These are phyloP conservation scores for Pythium aristosporum DNA, from an alignment of 352 stramenopile genomes.

Conservation along the genomic window DNA sequence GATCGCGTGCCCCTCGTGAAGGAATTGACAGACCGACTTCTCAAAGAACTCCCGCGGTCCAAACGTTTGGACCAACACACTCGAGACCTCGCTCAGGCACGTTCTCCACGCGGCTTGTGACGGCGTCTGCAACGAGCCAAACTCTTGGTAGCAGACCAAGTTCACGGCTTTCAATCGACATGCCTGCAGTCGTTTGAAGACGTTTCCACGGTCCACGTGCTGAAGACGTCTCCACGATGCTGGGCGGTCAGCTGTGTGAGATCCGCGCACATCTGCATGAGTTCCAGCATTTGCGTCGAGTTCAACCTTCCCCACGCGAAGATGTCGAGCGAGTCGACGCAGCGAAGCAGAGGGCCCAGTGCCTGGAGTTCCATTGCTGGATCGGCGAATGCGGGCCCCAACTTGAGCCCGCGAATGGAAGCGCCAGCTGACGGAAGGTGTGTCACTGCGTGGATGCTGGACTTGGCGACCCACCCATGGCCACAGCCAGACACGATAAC, in stretches of 20 bases:
- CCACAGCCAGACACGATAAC: not conserved
- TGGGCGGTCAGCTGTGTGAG: not conserved
- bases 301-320: not conserved
- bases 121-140: not conserved
- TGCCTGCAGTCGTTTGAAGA: too few species aligned
- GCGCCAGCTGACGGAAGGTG: too few species aligned
- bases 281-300: not conserved
- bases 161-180: too few species aligned
- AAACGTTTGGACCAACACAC: too few species aligned
- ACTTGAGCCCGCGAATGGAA: not conserved
- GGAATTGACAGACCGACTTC: not conserved
- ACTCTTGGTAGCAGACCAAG: too few species aligned
- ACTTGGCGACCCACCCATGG: not conserved
- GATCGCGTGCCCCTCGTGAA: not conserved
- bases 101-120: not conserved
- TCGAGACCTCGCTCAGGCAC: too few species aligned
- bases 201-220: not conserved
- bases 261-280: not conserved
- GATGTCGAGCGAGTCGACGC: not conserved
- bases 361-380: not conserved
- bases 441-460: not conserved
- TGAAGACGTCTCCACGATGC: not conserved
- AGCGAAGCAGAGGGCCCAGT: not conserved
- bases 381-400: not conserved
- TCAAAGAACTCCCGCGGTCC: not conserved